Evolutionary conservation across 331 rosid genomes (phyloP), one percentile per base, ranked within the genome.

Genomic region (Phaseolus coccineus): DNA sequence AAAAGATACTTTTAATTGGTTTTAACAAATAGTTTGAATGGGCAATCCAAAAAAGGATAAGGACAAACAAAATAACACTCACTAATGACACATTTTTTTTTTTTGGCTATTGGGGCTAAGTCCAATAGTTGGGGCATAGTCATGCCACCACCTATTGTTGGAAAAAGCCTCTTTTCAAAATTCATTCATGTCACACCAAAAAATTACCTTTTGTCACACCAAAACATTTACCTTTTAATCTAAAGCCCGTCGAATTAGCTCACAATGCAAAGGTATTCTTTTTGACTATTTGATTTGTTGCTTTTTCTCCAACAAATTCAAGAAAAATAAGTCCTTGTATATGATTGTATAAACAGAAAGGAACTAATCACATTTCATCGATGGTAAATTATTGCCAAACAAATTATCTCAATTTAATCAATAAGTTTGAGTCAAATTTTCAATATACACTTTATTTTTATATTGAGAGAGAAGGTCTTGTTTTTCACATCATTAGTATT

Each of bases 71-170:
- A 19, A 24, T 27, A 42, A 37, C 53, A 37, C 73, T 58, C 35
- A 66, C 6, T 63, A 74, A 58, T 73, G 80, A 67, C 69, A 33
- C 37, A 7, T 47, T 9, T 4, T 56, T 9, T 4, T 56, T 5
- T 16, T 16, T 69, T 6, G 22, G 15, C 31, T 51, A 39, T 7
- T 13, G 22, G 22, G 22, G 22, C 22, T 19, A 5, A 31, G 64
- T 53, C 35, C 33, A 24, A 22, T 71, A 77, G 83, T 72, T 65
- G 79, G 68, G 46, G 55, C 51, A 53, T 57, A 22, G 74, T 70
- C 78, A 74, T 51, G 69, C 68, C 47, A 66, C 83, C 62, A 81
- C 51, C 66, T 81, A 46, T 30, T 81, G 84, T 74, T 81, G 84
- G 76, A 74, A 66, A 81, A 81, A 72, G 71, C 63, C n/a, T 66